Evolutionary conservation across 2,329 filamentous ascomycete species (phyloP).

Genomic region (Ploettnerulaceae sp.): DNA sequence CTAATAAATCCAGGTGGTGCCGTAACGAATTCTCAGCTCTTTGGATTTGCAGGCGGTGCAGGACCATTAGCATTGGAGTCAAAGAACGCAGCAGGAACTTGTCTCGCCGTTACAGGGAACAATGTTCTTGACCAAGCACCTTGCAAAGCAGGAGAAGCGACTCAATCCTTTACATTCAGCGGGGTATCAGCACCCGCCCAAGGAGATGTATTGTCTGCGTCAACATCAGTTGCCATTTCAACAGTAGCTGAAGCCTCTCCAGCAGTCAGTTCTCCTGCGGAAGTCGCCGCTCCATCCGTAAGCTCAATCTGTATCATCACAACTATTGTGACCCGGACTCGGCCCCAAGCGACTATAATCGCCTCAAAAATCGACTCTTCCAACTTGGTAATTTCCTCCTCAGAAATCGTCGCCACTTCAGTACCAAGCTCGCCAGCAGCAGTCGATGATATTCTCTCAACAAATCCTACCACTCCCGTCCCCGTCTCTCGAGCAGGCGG

Average conservation of each 20-base stretch:
- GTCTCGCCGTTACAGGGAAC: slow-evolving; percentile 41
- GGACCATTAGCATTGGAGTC: slow-evolving; percentile 44
- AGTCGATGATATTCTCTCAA: background rate
- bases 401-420: slow-evolving; percentile 1
- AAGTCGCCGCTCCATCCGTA: slow-evolving; percentile 6
- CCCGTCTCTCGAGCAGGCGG: slow-evolving; percentile 48
- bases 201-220: background rate
- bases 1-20: slow-evolving; percentile 36
- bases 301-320: slow-evolving; percentile 8
- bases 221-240: background rate
- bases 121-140: slow-evolving; percentile 41
- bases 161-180: slow-evolving; percentile 41
- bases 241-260: slow-evolving; percentile 2
- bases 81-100: slow-evolving; percentile 42
- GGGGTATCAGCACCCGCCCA: slow-evolving; percentile 6
- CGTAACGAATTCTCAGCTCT: slow-evolving; percentile 49
- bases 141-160: slow-evolving; percentile 39
- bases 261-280: slow-evolving; percentile 3
- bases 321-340: slow-evolving; percentile 7
- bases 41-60: slow-evolving; percentile 41
- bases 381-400: too few relatives aligned
- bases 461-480: slow-evolving; percentile 39
- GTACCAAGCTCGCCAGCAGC: slow-evolving; percentile 8
- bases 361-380: background rate
- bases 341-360: slow-evolving; percentile 1